Percentiles rank a stretch among this genome's conserved stretches.
Evolutionary conservation across 208 protist species (phyloP).

Genomic region (Phytomonas francai): DNA sequence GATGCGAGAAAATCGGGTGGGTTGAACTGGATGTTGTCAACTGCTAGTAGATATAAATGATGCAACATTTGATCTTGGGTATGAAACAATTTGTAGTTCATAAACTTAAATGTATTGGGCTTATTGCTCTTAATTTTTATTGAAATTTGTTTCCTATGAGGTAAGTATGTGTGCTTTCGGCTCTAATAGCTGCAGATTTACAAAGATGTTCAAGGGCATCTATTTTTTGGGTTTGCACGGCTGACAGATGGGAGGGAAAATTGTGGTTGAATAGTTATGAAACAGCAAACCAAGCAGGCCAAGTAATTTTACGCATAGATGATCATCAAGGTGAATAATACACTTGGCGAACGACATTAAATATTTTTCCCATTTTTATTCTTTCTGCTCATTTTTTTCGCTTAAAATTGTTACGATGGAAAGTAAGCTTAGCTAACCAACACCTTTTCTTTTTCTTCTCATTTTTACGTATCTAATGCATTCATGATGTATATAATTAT

Average conservation of each 20-base stretch:
- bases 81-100: not conserved
- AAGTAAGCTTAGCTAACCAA: not conserved
- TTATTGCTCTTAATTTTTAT: not conserved
- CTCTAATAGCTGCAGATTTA: not conserved
- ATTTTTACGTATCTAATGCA: not conserved
- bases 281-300: not conserved
- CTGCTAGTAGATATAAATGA: not conserved
- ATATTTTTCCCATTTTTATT: not conserved
- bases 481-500: conserved; percentile 1
- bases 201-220: not conserved
- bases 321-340: not conserved
- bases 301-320: not conserved
- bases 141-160: too few species aligned
- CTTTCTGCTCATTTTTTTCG: not conserved
- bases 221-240: not conserved
- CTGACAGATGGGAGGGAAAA: not conserved
- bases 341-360: not conserved
- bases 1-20: not conserved
- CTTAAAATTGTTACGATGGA: not conserved
- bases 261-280: not conserved
- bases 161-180: too few species aligned
- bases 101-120: not conserved
- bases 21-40: not conserved
- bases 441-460: conserved; percentile 3
- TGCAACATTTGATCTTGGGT: not conserved